These are phyloP conservation scores for Baorangia bicolor DNA, from an alignment of 768 basidiomycete genomes.

Conservation along the genomic window DNA sequence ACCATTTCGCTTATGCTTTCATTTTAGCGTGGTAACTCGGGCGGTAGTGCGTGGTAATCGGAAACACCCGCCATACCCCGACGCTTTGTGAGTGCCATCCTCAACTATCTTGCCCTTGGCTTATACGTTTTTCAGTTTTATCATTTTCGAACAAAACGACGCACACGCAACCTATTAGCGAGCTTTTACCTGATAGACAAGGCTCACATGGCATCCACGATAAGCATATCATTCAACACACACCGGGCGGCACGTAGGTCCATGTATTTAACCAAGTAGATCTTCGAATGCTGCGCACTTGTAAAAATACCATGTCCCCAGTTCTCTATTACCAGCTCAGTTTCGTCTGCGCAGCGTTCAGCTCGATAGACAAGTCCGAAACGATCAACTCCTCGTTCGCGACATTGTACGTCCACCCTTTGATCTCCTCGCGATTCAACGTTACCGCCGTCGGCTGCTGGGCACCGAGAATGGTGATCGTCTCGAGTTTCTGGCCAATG, in stretches of 20 bases:
- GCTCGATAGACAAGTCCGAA: conserved; percentile 35
- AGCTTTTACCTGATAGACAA: background rate
- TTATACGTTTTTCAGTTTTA: no score
- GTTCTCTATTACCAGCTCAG: conserved; percentile 35
- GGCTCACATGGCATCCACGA: no score
- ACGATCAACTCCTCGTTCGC: conserved; percentile 44
- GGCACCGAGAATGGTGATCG: conserved; percentile 60
- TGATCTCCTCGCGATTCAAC: conserved; percentile 36
- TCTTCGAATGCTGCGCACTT: background rate
- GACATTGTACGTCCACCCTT: conserved; percentile 41
- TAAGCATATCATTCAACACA: background rate
- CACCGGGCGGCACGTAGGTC: background rate
- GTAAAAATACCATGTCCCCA: no score
- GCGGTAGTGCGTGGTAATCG: no score
- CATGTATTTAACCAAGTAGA: background rate
- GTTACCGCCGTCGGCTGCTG: conserved; percentile 40
- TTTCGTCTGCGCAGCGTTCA: conserved; percentile 39
- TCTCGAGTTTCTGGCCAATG: conserved; percentile 46
- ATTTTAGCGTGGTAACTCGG: background rate
- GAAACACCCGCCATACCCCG: no score
- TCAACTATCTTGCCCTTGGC: no score
- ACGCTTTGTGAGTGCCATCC: no score
- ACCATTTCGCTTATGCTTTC: background rate
- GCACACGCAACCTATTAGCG: no score
- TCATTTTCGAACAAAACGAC: no score